phyloP scores from a whole-genome alignment of 768 basidiomycete species.

The Pisolithus sp. region DNA sequence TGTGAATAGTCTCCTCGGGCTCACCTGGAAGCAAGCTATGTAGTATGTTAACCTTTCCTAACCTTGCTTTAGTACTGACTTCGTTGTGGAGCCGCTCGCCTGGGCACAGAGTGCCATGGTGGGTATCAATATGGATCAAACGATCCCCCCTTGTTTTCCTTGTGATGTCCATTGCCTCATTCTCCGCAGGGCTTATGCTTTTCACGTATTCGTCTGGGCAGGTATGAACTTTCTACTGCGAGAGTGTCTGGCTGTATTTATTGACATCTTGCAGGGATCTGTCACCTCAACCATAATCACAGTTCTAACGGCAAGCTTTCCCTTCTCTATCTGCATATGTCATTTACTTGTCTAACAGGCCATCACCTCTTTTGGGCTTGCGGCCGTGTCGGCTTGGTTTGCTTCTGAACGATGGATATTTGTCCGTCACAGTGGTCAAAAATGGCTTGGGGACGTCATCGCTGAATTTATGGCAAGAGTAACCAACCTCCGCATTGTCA shows the following conservation, averaged over 20 bases:
- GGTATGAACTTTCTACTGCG: conserved; percentile 32
- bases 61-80: conserved; percentile 9
- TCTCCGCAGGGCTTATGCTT: conserved; percentile 70
- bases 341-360: conserved; percentile 18
- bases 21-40: conserved; percentile 54
- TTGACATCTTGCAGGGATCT: conserved; percentile 34
- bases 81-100: conserved; percentile 40
- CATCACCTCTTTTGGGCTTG: conserved; percentile 36
- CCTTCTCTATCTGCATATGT: background rate
- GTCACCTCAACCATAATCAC: conserved; percentile 69
- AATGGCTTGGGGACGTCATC: conserved; percentile 45
- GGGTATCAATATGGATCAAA: conserved; percentile 77
- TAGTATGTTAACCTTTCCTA: conserved; percentile 34
- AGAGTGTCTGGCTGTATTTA: conserved; percentile 14
- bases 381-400: conserved; percentile 50
- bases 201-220: conserved; percentile 75
- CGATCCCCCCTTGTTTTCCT: conserved; percentile 77
- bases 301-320: conserved; percentile 50
- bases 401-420: conserved; percentile 46
- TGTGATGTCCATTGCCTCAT: conserved; percentile 77
- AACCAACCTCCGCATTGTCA: conserved; percentile 21
- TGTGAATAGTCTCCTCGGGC: conserved; percentile 44
- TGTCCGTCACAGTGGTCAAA: conserved; percentile 40
- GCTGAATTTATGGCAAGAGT: conserved; percentile 21
- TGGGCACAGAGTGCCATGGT: conserved; percentile 50